Evolutionary conservation across 2,329 filamentous ascomycete species (phyloP).

Genomic region (Juglanconis juglandina): DNA sequence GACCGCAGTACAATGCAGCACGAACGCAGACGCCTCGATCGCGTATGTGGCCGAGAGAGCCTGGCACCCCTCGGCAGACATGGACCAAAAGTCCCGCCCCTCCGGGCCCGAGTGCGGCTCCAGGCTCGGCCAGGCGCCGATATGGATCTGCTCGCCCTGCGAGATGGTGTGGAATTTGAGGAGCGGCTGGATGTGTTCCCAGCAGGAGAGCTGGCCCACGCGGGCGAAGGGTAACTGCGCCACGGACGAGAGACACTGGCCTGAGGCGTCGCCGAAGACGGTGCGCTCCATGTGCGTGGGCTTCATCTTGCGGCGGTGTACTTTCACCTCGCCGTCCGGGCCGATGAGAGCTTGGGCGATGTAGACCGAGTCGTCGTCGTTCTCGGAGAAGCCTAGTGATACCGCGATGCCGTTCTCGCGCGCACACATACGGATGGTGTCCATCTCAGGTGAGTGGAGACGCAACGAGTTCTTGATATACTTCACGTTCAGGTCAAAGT

Average conservation of each 20-base stretch:
- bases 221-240: constrained; percentile 36
- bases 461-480: constrained; percentile 41
- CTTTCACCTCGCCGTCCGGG: constrained; percentile 35
- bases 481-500: constrained; percentile 24
- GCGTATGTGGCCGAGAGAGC: constrained; percentile 52
- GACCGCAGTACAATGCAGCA: constrained; percentile 50
- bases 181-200: constrained; percentile 49
- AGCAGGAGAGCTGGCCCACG: constrained; percentile 44
- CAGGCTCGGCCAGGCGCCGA: constrained; percentile 43
- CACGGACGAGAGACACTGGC: constrained; percentile 37
- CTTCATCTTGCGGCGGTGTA: constrained; percentile 47
- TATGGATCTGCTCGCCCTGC: constrained; percentile 44
- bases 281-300: constrained; percentile 51
- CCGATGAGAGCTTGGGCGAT: constrained; percentile 44
- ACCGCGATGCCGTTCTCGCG: constrained; percentile 42
- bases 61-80: constrained; percentile 34
- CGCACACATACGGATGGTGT: constrained; percentile 36
- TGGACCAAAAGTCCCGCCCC: constrained; percentile 25
- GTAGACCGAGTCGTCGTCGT: constrained; percentile 42
- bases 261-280: constrained; percentile 43
- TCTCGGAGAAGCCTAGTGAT: constrained; percentile 48
- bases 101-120: background rate
- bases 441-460: constrained; percentile 41
- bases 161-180: constrained; percentile 43
- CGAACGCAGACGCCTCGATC: constrained; percentile 52